Base-by-base conservation (phyloP, 345 rosid genomes). In the Hevea brasiliensis region DNA sequence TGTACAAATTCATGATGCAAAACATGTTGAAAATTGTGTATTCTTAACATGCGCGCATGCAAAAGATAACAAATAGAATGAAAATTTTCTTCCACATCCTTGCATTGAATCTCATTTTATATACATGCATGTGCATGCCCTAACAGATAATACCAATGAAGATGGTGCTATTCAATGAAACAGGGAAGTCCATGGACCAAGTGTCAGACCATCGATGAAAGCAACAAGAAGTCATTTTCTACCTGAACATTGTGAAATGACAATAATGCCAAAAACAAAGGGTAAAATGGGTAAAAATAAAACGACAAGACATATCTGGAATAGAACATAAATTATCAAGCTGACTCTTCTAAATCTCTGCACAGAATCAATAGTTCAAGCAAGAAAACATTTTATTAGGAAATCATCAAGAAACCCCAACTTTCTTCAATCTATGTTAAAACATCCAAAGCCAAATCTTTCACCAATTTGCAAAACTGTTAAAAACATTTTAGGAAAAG, bases 1-100 rank as follows among this genome's bases (percentile, higher is more conserved):
- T 21, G 35, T 27, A 57, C 48, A 62, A 37, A 63, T 64, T 64
- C 53, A 64, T 48, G 29, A 44, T 26, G 68, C 7, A 64, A 47
- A 45, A 65, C 9, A 15, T 48, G 40, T 59, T 58, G 2, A 57
- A 20, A 24, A 42, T 57, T 37, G 40, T 23, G 15, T 24, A 18
- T 41, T 70, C 2, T 57, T 41, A 14, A 37, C 41, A 70, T 13
- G n/a, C 41, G 14, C 23, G 15, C 40, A 68, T 11, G 14, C 9
- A 40, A 15, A 69, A 69, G 62, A 45, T 32, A 40, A 17, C 18
- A 27, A 47, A 48, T n/a, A 68, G 45, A 69, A 56, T 6, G 12
- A 50, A 7, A 12, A 35, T 24, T 56, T 57, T 41, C 40, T 42
- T 70, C 41, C 40, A 42, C 20, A 37, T 57, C 7, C 65, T 24